Conservation (phyloP, 768 basidiomycete genomes). For the Suillus sp. region DNA sequence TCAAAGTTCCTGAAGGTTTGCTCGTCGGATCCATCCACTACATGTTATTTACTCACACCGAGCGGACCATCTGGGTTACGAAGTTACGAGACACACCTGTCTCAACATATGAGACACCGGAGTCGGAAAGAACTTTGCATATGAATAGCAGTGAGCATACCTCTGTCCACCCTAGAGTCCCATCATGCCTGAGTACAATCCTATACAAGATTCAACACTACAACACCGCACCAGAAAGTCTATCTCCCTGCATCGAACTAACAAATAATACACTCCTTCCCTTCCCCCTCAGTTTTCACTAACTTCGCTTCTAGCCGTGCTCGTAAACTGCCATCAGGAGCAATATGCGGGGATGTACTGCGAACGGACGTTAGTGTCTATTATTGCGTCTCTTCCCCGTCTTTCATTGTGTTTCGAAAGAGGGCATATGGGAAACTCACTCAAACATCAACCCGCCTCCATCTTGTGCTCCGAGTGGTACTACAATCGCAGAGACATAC, state of each 20-base stretch:
- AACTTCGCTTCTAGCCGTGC: constrained; percentile 50
- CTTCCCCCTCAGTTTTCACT: constrained; percentile 30
- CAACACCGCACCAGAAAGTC: neutral
- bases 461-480: constrained; percentile 41
- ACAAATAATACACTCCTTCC: constrained; percentile 48
- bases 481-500: constrained; percentile 36
- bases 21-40: neutral
- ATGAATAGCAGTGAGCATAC: neutral
- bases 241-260: constrained; percentile 20
- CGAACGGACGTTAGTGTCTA: neutral
- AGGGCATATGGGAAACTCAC: constrained; percentile 38
- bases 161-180: neutral
- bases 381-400: neutral
- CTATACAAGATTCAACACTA: neutral
- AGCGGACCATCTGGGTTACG: too few species aligned
- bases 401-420: neutral
- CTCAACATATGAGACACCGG: neutral
- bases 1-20: too few species aligned
- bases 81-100: neutral
- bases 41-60: neutral
- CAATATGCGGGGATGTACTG: constrained; percentile 51
- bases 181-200: neutral
- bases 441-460: constrained; percentile 52
- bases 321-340: constrained; percentile 45
- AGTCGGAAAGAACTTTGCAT: neutral